Conservation (phyloP, 2,329 filamentous ascomycete species). For the Sphaerulina musiva region DNA sequence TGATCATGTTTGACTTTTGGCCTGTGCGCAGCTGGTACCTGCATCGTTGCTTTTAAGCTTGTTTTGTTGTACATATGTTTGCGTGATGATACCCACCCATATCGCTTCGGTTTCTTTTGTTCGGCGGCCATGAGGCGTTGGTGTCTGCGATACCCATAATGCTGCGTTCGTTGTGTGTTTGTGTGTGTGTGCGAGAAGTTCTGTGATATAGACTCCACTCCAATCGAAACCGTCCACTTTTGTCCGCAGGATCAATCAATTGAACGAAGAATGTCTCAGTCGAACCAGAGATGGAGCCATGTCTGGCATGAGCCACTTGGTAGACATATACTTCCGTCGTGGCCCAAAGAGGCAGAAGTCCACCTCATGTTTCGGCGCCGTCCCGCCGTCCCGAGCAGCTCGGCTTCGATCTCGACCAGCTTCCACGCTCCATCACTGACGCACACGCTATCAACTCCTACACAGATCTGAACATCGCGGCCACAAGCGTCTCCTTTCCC, state of each 20-base stretch:
- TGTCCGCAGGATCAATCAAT: not conserved
- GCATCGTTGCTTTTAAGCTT: slow-evolving; percentile 6
- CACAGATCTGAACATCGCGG: not conserved
- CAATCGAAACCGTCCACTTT: not conserved
- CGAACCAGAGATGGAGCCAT: not conserved
- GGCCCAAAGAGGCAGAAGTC: not conserved
- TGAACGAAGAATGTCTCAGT: not conserved
- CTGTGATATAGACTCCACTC: slow-evolving; percentile 5
- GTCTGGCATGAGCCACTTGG: not conserved
- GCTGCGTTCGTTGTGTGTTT: not conserved
- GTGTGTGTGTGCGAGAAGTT: not conserved
- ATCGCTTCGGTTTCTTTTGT: slow-evolving; percentile 7
- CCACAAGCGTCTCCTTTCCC: not conserved
- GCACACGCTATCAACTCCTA: not conserved
- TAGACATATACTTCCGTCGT: not conserved
- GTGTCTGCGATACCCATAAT: slow-evolving; percentile 7
- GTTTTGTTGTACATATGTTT: slow-evolving; percentile 1
- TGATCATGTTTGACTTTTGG: too few relatives aligned
- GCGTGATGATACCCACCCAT: slow-evolving; percentile 7
- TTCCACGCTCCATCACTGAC: not conserved
- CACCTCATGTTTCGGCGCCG: not conserved
- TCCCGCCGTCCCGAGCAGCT: not conserved
- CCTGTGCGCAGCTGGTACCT: not conserved
- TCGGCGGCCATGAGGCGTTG: not conserved
- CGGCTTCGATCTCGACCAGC: not conserved